Evolutionary conservation across 2,329 filamentous ascomycete genomes (phyloP), one percentile per base, ranked within the genome.

Genomic region (Fusarium armeniacum): DNA sequence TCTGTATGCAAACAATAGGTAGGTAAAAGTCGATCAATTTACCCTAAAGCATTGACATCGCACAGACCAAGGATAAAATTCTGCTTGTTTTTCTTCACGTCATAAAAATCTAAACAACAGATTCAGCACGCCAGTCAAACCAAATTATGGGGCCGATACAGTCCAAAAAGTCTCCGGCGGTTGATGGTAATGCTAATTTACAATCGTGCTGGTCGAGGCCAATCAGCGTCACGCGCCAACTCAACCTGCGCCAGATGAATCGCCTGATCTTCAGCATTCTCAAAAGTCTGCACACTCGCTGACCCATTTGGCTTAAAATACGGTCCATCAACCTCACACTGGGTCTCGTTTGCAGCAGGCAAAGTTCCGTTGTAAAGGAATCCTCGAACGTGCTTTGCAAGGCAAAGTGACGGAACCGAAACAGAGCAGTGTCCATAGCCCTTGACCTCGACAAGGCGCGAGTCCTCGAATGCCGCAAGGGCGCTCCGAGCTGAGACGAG

Each of bases 391-490:
- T 81, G 76, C 20, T 73, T 75, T 1, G 75, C 78, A 2, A 79
- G 41, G 41, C 82, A 83, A 5, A 69, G 56, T 1, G 82, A 84
- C 0, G 79, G 74, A 26, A 79, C 71, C 0, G 81, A 77, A 5
- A 80, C 51, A 1, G 81, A 80, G 53, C 81, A 82, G 55, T 84
- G 81, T 0, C 82, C 82, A 16, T 83, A 84, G 0, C 79, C 82
- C 52, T 79, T 73, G 40, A 83, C 76, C 55, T 82, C 79, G 1
- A 84, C 70, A 3, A 84, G 72, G 4, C 75, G 75, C 6, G 82
- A 81, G 3, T 74, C 79, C 16, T 75, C 73, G 58, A 82, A 83
- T 0, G 76, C 76, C 3, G 70, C 69, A 4, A 76, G 75, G 0
- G 82, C 81, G 0, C 71, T 74, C 26, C 71, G 71, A 1, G 82